Evolutionary conservation across 2,329 filamentous ascomycete species (phyloP).

Genomic region (Tolypocladium inflatum): DNA sequence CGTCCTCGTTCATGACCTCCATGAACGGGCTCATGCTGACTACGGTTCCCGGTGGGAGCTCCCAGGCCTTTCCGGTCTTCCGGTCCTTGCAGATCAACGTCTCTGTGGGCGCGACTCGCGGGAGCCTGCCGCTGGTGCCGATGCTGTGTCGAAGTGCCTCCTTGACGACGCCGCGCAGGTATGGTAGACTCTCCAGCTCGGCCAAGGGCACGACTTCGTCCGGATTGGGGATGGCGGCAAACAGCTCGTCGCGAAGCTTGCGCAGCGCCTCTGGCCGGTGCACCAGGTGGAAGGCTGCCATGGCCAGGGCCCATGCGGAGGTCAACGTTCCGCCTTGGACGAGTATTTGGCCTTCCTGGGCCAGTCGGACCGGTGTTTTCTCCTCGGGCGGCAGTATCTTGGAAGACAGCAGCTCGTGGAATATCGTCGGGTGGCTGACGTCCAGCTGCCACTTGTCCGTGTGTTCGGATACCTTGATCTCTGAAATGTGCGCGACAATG

Average conservation of each 20-base stretch:
- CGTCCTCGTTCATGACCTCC: constrained; percentile 21
- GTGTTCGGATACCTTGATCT: constrained; percentile 23
- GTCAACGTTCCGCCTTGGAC: constrained; percentile 30
- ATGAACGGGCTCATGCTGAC: constrained; percentile 28
- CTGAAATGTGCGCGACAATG: constrained; percentile 23
- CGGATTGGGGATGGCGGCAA: constrained; percentile 20
- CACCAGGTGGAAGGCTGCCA: constrained; percentile 25
- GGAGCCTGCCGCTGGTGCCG: constrained; percentile 34
- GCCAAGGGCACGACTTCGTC: constrained; percentile 16
- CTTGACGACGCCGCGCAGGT: constrained; percentile 40
- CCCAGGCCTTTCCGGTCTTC: constrained; percentile 15
- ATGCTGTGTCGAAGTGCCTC: constrained; percentile 41
- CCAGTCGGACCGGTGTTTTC: constrained; percentile 22
- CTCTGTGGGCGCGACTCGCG: constrained; percentile 35
- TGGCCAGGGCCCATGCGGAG: constrained; percentile 24
- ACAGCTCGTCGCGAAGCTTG: constrained; percentile 25
- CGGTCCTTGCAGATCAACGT: constrained; percentile 18
- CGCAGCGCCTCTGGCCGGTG: constrained; percentile 18
- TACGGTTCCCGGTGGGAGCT: constrained; percentile 21
- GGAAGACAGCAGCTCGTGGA: constrained; percentile 22
- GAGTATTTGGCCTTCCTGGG: constrained; percentile 28
- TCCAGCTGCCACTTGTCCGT: constrained; percentile 23
- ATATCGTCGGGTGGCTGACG: constrained; percentile 24
- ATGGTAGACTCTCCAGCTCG: constrained; percentile 26
- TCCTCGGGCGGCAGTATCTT: constrained; percentile 20